These are phyloP conservation scores for Alternaria atra DNA, from an alignment of 2,329 filamentous ascomycete genomes.

Conservation along the genomic window DNA sequence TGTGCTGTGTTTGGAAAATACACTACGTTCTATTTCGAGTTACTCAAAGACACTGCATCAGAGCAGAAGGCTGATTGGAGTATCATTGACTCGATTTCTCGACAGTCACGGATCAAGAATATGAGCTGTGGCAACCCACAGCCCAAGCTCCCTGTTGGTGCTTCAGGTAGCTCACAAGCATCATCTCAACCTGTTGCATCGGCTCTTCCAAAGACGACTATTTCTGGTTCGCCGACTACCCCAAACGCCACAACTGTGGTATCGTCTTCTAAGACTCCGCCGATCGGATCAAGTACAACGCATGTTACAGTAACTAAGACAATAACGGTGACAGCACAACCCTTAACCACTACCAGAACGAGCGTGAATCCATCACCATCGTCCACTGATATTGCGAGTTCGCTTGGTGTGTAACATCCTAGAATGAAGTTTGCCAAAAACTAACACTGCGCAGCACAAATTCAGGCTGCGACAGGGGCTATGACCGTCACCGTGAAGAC, in stretches of 20 bases:
- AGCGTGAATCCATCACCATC: background rate
- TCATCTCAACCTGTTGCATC: background rate
- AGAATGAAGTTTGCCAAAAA: background rate
- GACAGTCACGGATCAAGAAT: slow-evolving; percentile 30
- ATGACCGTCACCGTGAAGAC: background rate
- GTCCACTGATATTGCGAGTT: background rate
- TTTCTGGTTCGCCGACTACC: background rate
- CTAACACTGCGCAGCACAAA: background rate
- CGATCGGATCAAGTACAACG: slow-evolving; percentile 1
- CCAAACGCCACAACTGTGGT: background rate
- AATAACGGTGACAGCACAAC: background rate
- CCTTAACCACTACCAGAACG: background rate
- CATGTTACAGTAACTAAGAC: slow-evolving; percentile 8
- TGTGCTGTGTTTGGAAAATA: slow-evolving; percentile 43
- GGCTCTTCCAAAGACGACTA: background rate
- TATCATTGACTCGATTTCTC: slow-evolving; percentile 26
- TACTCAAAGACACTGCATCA: slow-evolving; percentile 33
- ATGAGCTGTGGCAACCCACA: slow-evolving; percentile 26
- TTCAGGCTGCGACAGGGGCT: background rate
- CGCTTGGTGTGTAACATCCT: background rate
- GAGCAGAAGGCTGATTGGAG: slow-evolving; percentile 38
- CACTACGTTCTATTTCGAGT: slow-evolving; percentile 47
- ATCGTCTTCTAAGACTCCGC: background rate
- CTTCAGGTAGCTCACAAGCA: background rate
- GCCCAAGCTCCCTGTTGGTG: background rate